Conservation (phyloP, 768 basidiomycete genomes). For the Naganishia antarctica region DNA sequence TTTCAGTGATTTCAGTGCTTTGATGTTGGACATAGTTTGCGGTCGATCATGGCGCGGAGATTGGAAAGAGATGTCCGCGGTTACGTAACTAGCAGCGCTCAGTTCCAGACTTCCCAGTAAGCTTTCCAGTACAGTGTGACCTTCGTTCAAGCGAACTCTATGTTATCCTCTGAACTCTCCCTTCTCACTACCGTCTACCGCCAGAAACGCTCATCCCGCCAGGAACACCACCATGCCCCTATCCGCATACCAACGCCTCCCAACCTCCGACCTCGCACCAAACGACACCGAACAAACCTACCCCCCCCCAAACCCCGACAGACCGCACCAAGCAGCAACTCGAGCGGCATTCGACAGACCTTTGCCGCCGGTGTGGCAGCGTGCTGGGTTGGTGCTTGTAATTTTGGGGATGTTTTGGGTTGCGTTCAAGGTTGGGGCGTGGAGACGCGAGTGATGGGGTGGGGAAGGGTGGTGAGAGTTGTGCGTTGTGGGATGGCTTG, state of each 20-base stretch:
- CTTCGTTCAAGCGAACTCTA: no score
- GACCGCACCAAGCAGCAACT: not conserved
- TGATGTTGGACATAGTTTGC: no score
- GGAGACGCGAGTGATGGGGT: not conserved
- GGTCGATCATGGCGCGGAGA: not conserved
- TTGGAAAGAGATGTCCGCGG: not conserved
- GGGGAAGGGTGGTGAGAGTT: not conserved
- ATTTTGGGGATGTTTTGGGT: constrained; percentile 11
- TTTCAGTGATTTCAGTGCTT: no score
- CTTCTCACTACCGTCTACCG: no score
- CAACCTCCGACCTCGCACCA: no score
- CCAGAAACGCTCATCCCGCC: no score
- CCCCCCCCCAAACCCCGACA: not conserved
- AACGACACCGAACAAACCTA: not conserved
- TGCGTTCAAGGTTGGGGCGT: constrained; percentile 1
- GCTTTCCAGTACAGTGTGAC: no score
- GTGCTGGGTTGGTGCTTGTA: not conserved
- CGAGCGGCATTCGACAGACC: constrained; percentile 5
- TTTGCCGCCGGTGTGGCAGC: constrained; percentile 10
- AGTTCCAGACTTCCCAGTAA: no score
- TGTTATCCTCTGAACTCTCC: no score
- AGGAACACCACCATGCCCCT: constrained; percentile 1
- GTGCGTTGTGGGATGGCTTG: no score
- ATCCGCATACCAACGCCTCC: constrained; percentile 17
- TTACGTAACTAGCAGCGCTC: not conserved